Percentiles rank a stretch among this genome's conserved stretches.
Evolutionary conservation across 2,329 filamentous ascomycete genomes (phyloP).

Genomic region (Exophiala spinifera): DNA sequence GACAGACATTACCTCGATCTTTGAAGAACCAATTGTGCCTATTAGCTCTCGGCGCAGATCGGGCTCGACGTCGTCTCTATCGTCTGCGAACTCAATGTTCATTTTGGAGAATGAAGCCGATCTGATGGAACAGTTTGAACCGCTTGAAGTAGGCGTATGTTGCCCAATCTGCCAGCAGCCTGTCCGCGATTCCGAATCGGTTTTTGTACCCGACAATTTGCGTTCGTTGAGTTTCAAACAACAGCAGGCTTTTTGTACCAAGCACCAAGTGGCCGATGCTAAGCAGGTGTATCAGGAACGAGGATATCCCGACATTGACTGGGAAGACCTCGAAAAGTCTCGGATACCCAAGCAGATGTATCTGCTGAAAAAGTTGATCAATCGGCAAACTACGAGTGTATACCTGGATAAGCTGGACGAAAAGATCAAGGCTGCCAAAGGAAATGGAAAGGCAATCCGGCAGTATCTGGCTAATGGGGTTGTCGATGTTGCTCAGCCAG

Average conservation of each 20-base stretch:
- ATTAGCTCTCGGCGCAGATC: slow-evolving; percentile 7
- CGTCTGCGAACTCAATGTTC: slow-evolving; percentile 21
- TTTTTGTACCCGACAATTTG: slow-evolving; percentile 21
- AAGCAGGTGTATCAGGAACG: slow-evolving; percentile 44
- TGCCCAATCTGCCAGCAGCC: slow-evolving; percentile 15
- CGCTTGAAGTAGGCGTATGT: not conserved
- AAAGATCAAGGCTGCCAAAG: slow-evolving; percentile 18
- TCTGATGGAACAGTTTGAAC: not conserved
- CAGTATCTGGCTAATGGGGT: slow-evolving; percentile 43
- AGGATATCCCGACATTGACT: slow-evolving; percentile 70
- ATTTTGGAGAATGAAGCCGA: slow-evolving; percentile 20
- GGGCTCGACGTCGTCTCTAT: slow-evolving; percentile 24
- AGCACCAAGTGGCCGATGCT: slow-evolving; percentile 24
- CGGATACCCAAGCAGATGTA: slow-evolving; percentile 47
- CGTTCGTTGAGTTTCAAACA: slow-evolving; percentile 21
- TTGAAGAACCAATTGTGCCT: slow-evolving; percentile 2
- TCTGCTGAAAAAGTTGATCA: slow-evolving; percentile 59
- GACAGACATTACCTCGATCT: slow-evolving; percentile 8
- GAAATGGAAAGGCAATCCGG: slow-evolving; percentile 40
- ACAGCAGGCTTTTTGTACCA: slow-evolving; percentile 26
- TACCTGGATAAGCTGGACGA: slow-evolving; percentile 58
- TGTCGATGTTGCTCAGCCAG: slow-evolving; percentile 61
- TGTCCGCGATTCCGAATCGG: slow-evolving; percentile 4
- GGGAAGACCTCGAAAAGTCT: slow-evolving; percentile 62
- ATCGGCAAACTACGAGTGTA: slow-evolving; percentile 54